These are phyloP conservation scores for Candolleomyces eurysporus DNA, from an alignment of 768 basidiomycete species.

Conservation along the genomic window DNA sequence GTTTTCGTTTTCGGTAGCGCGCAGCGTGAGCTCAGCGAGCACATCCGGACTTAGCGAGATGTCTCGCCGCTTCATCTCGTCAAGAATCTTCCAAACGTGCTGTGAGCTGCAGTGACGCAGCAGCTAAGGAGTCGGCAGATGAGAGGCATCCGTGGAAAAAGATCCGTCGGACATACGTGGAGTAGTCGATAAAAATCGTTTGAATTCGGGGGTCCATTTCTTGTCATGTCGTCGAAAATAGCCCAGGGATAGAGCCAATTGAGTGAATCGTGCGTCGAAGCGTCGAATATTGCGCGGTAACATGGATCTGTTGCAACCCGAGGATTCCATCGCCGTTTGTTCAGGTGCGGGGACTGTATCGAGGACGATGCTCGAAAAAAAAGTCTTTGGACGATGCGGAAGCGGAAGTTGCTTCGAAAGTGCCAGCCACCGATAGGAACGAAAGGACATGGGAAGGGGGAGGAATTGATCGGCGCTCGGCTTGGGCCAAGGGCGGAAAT, in stretches of 20 bases:
- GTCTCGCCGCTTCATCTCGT: constrained; percentile 51
- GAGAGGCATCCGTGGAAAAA: background rate
- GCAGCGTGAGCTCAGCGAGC: constrained; percentile 52
- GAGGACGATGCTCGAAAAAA: background rate
- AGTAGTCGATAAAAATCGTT: constrained; percentile 60
- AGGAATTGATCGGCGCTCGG: background rate
- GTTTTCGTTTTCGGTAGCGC: constrained; percentile 44
- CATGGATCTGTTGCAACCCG: background rate
- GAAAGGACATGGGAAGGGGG: background rate
- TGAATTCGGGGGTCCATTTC: constrained; percentile 23
- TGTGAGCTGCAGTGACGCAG: constrained; percentile 37
- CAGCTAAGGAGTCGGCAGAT: constrained; percentile 33
- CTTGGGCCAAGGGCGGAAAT: background rate
- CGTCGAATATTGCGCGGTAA: constrained; percentile 27
- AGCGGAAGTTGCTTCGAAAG: background rate
- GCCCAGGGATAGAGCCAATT: constrained; percentile 57
- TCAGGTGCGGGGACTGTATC: background rate
- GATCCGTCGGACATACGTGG: constrained; percentile 38
- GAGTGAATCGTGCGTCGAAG: constrained; percentile 39
- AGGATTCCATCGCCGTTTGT: background rate
- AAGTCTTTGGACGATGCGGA: background rate
- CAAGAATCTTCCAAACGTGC: constrained; percentile 47
- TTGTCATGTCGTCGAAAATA: constrained; percentile 67
- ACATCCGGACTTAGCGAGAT: constrained; percentile 52
- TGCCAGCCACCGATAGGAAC: background rate